These are phyloP conservation scores for Ophiorrhiza pumila DNA, from an alignment of 257 asterid species.

Conservation along the genomic window DNA sequence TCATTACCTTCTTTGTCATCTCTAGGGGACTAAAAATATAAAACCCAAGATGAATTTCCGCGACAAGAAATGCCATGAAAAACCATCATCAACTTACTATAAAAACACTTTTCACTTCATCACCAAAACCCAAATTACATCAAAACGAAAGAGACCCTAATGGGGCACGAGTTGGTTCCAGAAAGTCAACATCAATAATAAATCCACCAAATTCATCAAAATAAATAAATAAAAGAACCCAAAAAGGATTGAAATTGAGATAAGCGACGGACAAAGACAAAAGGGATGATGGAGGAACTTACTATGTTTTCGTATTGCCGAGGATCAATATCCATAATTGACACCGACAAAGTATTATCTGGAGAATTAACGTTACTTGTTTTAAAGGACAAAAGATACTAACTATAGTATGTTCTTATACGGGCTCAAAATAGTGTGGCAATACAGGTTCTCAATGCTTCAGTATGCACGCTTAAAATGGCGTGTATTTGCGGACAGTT, in stretches of 20 bases:
- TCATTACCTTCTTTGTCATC: too few relatives aligned
- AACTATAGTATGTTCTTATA: background rate
- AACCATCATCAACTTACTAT: too few relatives aligned
- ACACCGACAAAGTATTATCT: conserved; percentile 13
- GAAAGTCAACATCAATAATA: conserved; percentile 12
- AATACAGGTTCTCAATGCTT: conserved; percentile 3
- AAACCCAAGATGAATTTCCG: background rate
- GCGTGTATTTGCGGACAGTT: conserved; percentile 1
- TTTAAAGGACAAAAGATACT: background rate
- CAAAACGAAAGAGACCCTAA: background rate
- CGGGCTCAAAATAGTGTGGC: background rate
- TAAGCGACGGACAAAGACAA: background rate
- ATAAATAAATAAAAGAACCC: background rate
- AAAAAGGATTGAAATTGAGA: background rate
- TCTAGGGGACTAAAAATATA: background rate
- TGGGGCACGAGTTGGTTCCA: background rate
- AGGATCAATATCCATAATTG: conserved; percentile 44
- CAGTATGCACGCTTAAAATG: background rate
- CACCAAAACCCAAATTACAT: background rate
- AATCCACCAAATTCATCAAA: conserved; percentile 1
- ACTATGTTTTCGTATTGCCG: conserved; percentile 37
- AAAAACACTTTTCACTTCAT: too few relatives aligned
- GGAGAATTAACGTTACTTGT: conserved; percentile 4
- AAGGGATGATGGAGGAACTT: conserved; percentile 8
- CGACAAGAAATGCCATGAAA: background rate